Evolutionary conservation across 2,329 filamentous ascomycete genomes (phyloP).

Genomic region (Beauveria sp.): DNA sequence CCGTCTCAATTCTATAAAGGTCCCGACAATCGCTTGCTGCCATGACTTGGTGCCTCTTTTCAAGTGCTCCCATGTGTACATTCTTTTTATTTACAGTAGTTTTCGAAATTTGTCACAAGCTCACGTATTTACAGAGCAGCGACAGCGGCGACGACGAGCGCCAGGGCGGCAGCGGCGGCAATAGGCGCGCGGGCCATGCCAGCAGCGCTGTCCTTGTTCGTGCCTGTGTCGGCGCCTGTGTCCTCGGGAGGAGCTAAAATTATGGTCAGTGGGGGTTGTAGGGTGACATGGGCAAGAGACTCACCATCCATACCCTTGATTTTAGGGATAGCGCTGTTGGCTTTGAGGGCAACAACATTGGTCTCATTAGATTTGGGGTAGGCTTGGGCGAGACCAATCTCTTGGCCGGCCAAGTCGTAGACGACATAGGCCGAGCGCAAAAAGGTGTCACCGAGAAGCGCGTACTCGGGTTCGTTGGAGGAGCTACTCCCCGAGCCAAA

Average conservation of each 20-base stretch:
- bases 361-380: constrained; percentile 38
- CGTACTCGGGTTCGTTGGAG: constrained; percentile 24
- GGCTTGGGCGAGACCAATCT: constrained; percentile 45
- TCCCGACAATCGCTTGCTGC: background rate
- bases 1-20: background rate
- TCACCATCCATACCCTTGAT: constrained; percentile 35
- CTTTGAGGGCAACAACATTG: constrained; percentile 38
- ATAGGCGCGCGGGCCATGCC: background rate
- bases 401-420: constrained; percentile 43
- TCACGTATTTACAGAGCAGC: background rate
- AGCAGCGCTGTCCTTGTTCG: constrained; percentile 1
- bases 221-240: background rate
- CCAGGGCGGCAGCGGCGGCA: constrained; percentile 2
- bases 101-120: background rate
- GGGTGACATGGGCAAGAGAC: constrained; percentile 18
- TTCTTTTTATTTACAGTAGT: constrained; percentile 1
- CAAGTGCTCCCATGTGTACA: background rate
- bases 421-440: constrained; percentile 50
- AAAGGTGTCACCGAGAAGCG: constrained; percentile 52
- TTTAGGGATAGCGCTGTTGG: constrained; percentile 31
- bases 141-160: constrained; percentile 14
- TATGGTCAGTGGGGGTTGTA: background rate
- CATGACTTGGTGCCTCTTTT: background rate
- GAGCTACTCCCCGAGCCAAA: constrained; percentile 11
- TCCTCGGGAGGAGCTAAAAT: background rate